Percentiles rank a stretch among this genome's conserved stretches.
Evolutionary conservation across 2,329 filamentous ascomycete species (phyloP).

Genomic region (Rutstroemia sp.): DNA sequence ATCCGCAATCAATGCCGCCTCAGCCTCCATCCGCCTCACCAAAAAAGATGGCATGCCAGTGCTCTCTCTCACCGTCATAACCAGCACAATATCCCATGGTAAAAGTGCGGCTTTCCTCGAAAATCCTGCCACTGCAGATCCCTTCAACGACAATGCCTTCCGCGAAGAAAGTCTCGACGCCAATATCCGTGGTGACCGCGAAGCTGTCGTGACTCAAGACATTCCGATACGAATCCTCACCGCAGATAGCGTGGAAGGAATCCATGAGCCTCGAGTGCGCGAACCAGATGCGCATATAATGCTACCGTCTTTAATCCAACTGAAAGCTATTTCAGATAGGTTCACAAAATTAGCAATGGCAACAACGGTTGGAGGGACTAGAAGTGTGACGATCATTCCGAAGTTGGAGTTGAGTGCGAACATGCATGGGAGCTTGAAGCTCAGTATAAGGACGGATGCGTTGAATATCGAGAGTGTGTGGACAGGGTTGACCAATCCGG

Average conservation of each 20-base stretch:
- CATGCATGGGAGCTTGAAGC: slow-evolving; percentile 80
- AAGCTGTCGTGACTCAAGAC: slow-evolving; percentile 91
- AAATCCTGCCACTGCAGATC: slow-evolving; percentile 31
- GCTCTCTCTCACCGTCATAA: slow-evolving; percentile 83
- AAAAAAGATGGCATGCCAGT: slow-evolving; percentile 86
- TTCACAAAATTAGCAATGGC: slow-evolving; percentile 78
- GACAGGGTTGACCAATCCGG: slow-evolving; percentile 79
- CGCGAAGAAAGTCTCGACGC: slow-evolving; percentile 45
- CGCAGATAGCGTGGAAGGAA: slow-evolving; percentile 76
- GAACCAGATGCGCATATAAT: slow-evolving; percentile 94
- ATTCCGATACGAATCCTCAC: slow-evolving; percentile 89
- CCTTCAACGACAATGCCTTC: slow-evolving; percentile 40
- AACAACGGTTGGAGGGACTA: slow-evolving; percentile 25
- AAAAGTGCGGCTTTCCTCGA: slow-evolving; percentile 33
- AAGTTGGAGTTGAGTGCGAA: slow-evolving; percentile 86
- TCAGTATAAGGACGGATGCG: slow-evolving; percentile 76
- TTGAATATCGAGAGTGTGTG: slow-evolving; percentile 81
- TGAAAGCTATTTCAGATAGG: slow-evolving; percentile 90
- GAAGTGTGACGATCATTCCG: slow-evolving; percentile 34
- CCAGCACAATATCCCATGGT: slow-evolving; percentile 52
- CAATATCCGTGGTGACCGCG: slow-evolving; percentile 60
- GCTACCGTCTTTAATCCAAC: slow-evolving; percentile 75
- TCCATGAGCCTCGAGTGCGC: slow-evolving; percentile 84
- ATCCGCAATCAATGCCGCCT: slow-evolving; percentile 74
- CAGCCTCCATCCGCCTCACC: slow-evolving; percentile 80